phyloP scores from a whole-genome alignment of 139 green algal genomes.

The Chlorella vulgaris region DNA sequence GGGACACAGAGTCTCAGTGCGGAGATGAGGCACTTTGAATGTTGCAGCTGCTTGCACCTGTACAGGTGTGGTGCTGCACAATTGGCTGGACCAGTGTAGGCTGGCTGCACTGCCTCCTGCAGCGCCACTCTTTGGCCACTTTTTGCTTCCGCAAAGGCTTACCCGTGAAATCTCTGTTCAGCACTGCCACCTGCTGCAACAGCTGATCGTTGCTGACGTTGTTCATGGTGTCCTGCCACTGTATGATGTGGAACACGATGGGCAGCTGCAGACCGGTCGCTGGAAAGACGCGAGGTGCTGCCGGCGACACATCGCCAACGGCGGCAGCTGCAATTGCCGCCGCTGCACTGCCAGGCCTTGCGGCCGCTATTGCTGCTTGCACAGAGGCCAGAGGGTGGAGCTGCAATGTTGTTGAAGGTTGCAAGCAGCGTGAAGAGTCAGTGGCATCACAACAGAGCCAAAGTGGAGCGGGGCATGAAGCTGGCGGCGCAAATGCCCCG shows the following conservation, averaged over 20 bases:
- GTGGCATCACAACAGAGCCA: no score
- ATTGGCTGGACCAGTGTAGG: no score
- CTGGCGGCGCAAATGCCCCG: neutral
- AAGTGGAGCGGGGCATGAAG: no score
- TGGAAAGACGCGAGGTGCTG: no score
- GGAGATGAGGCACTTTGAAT: no score
- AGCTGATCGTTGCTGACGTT: neutral
- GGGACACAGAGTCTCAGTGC: neutral
- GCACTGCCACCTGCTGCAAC: neutral
- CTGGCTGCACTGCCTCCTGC: no score
- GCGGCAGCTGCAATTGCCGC: no score
- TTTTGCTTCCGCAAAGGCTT: neutral
- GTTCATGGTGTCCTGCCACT: no score
- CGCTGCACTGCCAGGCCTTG: no score
- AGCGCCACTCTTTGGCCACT: neutral
- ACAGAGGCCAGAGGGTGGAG: neutral
- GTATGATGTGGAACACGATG: neutral
- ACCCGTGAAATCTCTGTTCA: slow-evolving; percentile 10
- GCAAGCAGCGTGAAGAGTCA: neutral
- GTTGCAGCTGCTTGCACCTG: no score
- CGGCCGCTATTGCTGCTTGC: neutral
- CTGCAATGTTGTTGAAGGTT: neutral
- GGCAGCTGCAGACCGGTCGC: neutral
- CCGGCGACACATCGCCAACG: no score
- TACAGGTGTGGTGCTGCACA: no score